Evolutionary conservation across 1,284 basidiomycete species (phyloP), one percentile per base, ranked within the genome.

Genomic region (Ganoderma meredithae): DNA sequence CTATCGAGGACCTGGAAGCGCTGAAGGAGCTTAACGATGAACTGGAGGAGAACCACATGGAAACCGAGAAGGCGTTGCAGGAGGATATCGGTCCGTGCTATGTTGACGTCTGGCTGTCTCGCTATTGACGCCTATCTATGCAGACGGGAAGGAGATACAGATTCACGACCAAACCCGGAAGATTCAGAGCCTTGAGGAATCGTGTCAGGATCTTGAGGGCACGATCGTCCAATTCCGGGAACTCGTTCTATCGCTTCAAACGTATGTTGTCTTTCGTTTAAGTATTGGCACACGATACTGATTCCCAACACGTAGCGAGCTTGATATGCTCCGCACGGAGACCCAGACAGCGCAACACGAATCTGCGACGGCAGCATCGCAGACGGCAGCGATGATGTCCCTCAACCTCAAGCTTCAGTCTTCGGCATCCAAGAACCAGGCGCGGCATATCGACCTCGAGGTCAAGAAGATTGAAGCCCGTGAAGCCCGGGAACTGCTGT

Each of bases 11-110:
- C 76, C 88, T 98, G 17, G 97, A 99, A 77, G 91, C 97, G 15
- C 88, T 99, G 62, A 95, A 97, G 79, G 97, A 99, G 75, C 90
- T 99, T 65, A 96, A 92, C 71, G 97, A 99, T 73, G 98, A 99
- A 81, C 86, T 99, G 2, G 98, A 99, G 79, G 97, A 99, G 81
- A 96, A 95, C 76, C 97, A 99, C 74, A 79, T 95, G 8, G 97
- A 98, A 80, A 95, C 96, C 0, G 97, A 99, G 81, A 96, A 95
- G 80, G 89, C 93, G 52, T 82, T 99, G 71, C 92, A 97, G 75
- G 95, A 95, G 66, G 97, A 98, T 67, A 86, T 99, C 53, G 92
- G 95, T 94, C 61, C 63, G 86, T 77, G 2, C 4, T 36, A 7
- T 41, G 31, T 44, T 22, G 56, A 13, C 27, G 1, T 62, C 12